Base-by-base conservation (phyloP, 106 monocot genomes). In the Narthecium ossifragum region DNA sequence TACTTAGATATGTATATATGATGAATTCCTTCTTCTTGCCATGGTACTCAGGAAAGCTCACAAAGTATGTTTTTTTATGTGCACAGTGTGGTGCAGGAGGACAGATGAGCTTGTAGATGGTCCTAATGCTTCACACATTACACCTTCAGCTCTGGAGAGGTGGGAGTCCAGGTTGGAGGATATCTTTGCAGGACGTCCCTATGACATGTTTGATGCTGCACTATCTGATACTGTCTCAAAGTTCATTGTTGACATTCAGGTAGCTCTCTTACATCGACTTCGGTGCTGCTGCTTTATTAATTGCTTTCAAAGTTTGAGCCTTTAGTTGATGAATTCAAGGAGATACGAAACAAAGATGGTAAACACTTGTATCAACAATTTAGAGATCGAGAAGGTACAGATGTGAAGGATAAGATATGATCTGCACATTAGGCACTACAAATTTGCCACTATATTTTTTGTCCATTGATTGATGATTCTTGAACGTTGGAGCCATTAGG, bases 161-260 rank as follows among this genome's bases (percentile, higher is more conserved):
- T 84, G 84, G 84, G 78, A 84, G 56, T 21, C 37, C 8, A 63
- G 79, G 61, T 53, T 84, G 34, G 84, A 84, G 14, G 78, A 72
- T 55, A 63, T 79, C 24, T 84, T 84, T 22, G 53, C 55, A 0
- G 79, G 75, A 17, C 74, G 65, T 1, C 79, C 84, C 2, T 84
- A 84, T 36, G 84, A 84, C 47, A 79, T 84, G 84, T 63, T 84
- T 29, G 84, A 84, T 75, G 84, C 79, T 7, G 71, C 84, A 30
- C 67, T 84, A 28, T 71, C 84, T 4, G 75, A 79, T 51, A 84
- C 84, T 5, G 72, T 87, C 8, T 54, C 67, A 29, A 87, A 64
- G 31, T 92, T 80, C 66, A 83, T 87, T 20, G 80, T 92, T 32
- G 87, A 92, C 32, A 92, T 92, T 28, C 84, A 87, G 87, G 92